These are phyloP conservation scores for Pleodorina starrii DNA, from an alignment of 139 green algal species.

Conservation along the genomic window DNA sequence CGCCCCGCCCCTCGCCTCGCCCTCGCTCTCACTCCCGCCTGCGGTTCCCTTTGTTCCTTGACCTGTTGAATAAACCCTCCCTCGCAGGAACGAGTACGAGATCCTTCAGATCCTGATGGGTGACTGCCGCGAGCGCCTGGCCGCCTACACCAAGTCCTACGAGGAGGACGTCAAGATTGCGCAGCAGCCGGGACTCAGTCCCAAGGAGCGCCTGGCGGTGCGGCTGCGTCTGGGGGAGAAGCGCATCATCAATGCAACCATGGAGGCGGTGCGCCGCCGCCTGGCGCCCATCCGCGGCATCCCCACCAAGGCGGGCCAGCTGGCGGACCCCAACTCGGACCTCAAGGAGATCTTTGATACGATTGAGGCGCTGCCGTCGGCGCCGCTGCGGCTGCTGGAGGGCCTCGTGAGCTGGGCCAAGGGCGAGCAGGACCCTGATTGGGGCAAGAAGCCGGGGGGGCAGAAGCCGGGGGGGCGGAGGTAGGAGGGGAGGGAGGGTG, in stretches of 20 bases:
- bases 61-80: too few relatives aligned
- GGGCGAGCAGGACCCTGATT: conserved; percentile 61
- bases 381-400: conserved; percentile 76
- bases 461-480: neutral
- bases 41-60: too few relatives aligned
- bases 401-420: conserved; percentile 77
- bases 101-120: conserved; percentile 94
- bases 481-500: neutral
- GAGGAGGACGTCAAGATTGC: conserved; percentile 91
- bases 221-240: conserved; percentile 77
- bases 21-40: too few relatives aligned
- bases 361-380: conserved; percentile 84
- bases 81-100: conserved; percentile 95
- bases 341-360: conserved; percentile 94
- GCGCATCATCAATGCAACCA: conserved; percentile 55
- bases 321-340: conserved; percentile 94
- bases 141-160: conserved; percentile 68
- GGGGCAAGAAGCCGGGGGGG: conserved; percentile 44
- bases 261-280: conserved; percentile 74
- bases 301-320: conserved; percentile 90
- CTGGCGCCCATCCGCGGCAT: conserved; percentile 97
- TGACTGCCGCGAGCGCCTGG: conserved; percentile 87
- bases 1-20: too few relatives aligned
- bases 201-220: conserved; percentile 65
- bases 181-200: conserved; percentile 66